phyloP scores from a whole-genome alignment of 441 rosid species.

The Biscutella laevigata region DNA sequence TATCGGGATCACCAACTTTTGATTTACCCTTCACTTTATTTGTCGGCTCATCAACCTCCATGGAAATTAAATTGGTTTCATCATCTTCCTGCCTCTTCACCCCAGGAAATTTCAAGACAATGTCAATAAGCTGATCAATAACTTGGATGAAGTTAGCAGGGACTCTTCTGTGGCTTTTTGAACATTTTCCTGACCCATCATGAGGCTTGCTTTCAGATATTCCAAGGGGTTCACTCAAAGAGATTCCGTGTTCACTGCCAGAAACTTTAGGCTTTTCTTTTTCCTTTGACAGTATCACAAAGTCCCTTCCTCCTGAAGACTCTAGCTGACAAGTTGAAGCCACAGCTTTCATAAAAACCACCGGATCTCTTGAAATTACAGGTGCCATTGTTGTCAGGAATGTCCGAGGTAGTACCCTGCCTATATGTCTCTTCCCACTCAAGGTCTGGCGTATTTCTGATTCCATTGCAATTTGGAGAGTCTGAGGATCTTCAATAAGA shows the following conservation, averaged over 20 bases:
- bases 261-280: conserved; percentile 62
- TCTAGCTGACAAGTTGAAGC: conserved; percentile 80
- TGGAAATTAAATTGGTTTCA: conserved; percentile 34
- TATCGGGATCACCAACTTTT: conserved; percentile 65
- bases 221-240: conserved; percentile 57
- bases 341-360: conserved; percentile 82
- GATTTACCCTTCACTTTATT: conserved; percentile 84
- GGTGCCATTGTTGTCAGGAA: conserved; percentile 86
- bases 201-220: conserved; percentile 65
- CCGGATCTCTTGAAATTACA: conserved; percentile 89
- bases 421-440: conserved; percentile 67
- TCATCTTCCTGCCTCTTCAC: conserved; percentile 46
- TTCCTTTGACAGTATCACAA: conserved; percentile 71
- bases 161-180: conserved; percentile 70
- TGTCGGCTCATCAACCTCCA: conserved; percentile 86
- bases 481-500: conserved; percentile 96
- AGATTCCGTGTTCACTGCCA: conserved; percentile 46
- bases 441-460: conserved; percentile 83
- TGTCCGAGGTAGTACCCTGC: conserved; percentile 53
- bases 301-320: conserved; percentile 77
- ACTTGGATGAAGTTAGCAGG: conserved; percentile 82
- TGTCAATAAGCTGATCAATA: conserved; percentile 94
- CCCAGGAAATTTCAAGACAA: conserved; percentile 61
- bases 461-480: conserved; percentile 94
- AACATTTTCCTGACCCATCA: conserved; percentile 72